Evolutionary conservation across 768 basidiomycete species (phyloP).

Genomic region (Sporobolomyces phaffii): DNA sequence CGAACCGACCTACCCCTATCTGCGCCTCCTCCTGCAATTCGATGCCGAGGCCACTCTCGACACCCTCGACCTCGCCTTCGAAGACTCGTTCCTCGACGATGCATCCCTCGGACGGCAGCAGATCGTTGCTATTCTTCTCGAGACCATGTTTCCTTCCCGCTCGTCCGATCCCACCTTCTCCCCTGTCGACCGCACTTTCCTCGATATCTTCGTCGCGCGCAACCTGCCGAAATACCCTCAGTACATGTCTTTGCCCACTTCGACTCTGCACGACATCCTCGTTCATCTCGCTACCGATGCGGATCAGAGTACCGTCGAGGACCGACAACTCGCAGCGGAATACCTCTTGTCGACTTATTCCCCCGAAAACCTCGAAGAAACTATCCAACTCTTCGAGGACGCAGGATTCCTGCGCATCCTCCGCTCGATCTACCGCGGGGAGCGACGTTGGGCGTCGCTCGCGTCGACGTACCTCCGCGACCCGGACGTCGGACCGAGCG

Average conservation of each 20-base stretch:
- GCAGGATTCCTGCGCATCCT: conserved; percentile 91
- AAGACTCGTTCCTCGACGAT: conserved; percentile 83
- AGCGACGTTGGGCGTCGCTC: conserved; percentile 67
- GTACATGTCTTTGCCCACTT: conserved; percentile 64
- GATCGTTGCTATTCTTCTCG: conserved; percentile 75
- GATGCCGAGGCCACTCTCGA: conserved; percentile 93
- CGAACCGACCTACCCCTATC: conserved; percentile 85
- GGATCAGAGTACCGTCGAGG: conserved; percentile 75
- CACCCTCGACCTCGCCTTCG: conserved; percentile 87
- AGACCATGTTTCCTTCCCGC: conserved; percentile 52
- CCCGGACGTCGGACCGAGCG: conserved; percentile 52
- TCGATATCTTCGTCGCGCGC: conserved; percentile 91
- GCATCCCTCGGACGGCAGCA: conserved; percentile 55
- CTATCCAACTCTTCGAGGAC: conserved; percentile 63
- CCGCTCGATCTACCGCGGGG: conserved; percentile 68
- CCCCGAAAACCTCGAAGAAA: conserved; percentile 55
- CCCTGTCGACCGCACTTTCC: conserved; percentile 65
- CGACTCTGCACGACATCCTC: conserved; percentile 67
- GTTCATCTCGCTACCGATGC: conserved; percentile 67
- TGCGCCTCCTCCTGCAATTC: conserved; percentile 72
- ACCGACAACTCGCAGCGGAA: conserved; percentile 89
- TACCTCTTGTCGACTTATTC: conserved; percentile 86
- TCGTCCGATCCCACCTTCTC: conserved; percentile 49
- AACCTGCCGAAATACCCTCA: conserved; percentile 96
- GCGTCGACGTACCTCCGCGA: conserved; percentile 71